Evolutionary conservation across 2,329 filamentous ascomycete species (phyloP).

Genomic region (Graphium sp.): DNA sequence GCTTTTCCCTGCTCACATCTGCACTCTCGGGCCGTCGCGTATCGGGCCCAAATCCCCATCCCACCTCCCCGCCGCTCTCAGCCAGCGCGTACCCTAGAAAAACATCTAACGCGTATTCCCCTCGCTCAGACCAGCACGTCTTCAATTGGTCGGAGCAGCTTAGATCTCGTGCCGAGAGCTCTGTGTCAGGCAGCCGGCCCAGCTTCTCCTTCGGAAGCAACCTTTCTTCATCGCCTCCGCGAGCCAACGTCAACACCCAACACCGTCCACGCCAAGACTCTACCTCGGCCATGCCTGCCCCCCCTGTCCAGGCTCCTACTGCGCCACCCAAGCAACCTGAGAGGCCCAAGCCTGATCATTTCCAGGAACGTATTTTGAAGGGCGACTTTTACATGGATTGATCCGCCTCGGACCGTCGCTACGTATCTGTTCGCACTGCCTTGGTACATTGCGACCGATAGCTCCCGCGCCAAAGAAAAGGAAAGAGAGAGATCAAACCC

Average conservation of each 20-base stretch:
- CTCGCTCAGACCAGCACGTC: conserved; percentile 55
- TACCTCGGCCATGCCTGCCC: conserved; percentile 44
- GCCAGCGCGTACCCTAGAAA: no score
- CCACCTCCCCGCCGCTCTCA: conserved; percentile 14
- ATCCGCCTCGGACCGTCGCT: no score
- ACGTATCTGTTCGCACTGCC: no score
- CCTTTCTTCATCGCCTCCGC: conserved; percentile 23
- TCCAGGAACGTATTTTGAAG: conserved; percentile 93
- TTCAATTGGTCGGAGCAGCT: conserved; percentile 97
- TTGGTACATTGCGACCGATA: no score
- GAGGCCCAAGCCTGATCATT: conserved; percentile 68
- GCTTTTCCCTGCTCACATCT: no score
- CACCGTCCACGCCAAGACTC: conserved; percentile 58
- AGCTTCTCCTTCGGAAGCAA: conserved; percentile 39
- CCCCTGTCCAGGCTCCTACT: conserved; percentile 31
- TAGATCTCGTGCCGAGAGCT: conserved; percentile 78
- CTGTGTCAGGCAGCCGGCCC: conserved; percentile 38
- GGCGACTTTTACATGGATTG: conserved; percentile 98
- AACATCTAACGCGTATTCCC: conserved; percentile 1
- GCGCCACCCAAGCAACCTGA: conserved; percentile 26
- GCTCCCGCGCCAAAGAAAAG: no score
- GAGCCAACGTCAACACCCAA: conserved; percentile 24
- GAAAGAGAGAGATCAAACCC: no score
- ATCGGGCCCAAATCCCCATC: not conserved
- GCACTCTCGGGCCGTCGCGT: no score